Evolutionary conservation across 202 grass and related monocot species (phyloP).

Genomic region (Saccharum hybrid): DNA sequence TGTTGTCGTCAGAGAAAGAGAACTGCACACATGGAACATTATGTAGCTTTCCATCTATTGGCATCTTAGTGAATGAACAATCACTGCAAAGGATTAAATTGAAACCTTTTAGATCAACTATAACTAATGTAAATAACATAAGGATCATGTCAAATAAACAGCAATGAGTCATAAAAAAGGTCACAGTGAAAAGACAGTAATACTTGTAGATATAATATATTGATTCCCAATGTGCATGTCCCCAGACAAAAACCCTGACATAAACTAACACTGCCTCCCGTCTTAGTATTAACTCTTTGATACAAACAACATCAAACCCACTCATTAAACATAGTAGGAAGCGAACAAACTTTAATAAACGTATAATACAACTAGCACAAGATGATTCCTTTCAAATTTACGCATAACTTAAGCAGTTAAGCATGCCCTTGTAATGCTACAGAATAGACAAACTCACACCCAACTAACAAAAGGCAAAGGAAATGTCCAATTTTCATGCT

Average conservation of each 20-base stretch:
- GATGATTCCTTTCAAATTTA: not conserved
- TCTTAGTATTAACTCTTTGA: conserved; percentile 19
- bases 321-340: not conserved
- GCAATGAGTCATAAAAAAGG: not conserved
- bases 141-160: conserved; percentile 18
- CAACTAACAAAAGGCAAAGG: conserved; percentile 6
- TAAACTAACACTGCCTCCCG: conserved; percentile 6
- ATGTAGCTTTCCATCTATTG: conserved; percentile 42
- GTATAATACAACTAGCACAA: conserved; percentile 15
- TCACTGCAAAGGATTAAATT: conserved; percentile 57
- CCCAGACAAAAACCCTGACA: not conserved
- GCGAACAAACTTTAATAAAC: not conserved
- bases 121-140: conserved; percentile 28
- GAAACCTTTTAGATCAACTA: conserved; percentile 29
- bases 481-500: conserved; percentile 16
- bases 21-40: conserved; percentile 80
- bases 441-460: conserved; percentile 26
- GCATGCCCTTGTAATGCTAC: not conserved
- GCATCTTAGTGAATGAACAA: conserved; percentile 59
- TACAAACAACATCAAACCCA: conserved; percentile 20
- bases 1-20: conserved; percentile 59
- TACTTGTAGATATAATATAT: conserved; percentile 5
- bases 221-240: conserved; percentile 1
- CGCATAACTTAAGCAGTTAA: conserved; percentile 23
- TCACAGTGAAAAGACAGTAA: conserved; percentile 1